Evolutionary conservation across 169 alveolate species (phyloP), one percentile per base, ranked within the genome.

Genomic region (Cystoisospora suis): DNA sequence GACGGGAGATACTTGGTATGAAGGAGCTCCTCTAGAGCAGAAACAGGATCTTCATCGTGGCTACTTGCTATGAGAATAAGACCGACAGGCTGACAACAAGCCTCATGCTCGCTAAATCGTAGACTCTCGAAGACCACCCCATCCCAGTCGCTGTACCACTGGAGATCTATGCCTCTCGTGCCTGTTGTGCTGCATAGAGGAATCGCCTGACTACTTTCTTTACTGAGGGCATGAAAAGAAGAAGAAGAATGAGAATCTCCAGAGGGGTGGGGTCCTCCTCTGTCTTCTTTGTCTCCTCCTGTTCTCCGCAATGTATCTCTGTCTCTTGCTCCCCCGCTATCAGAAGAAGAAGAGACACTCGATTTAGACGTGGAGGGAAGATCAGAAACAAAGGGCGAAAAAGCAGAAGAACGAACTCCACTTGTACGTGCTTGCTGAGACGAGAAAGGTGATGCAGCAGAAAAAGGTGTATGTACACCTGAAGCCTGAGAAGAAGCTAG

Each of bases 51-150:
- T 4, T 15, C 34, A 32, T 87, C 91, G 42, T 42, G 65, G 36
- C 47, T 40, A 58, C 80, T 49, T 32, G 72, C 79, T 5, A 87
- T 72, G 34, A 72, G 61, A 9, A 87, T 38, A n/a, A 49, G 44
- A 12, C 91, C 91, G 29, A 87, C 75, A 3, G 91, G 91, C 87
- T 87, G 91, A 17, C 49, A 47, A 29, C 70, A 79, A 1, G 80
- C 27, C 61, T 87, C 91, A 34, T 87, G 87, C 0, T 29, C 75
- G 34, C 61, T 46, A 38, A 70, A 87, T n/a, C 87, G 91, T 0
- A 53, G 49, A 23, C 80, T 45, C 42, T 72, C 87, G 49, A 87
- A 87, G 0, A 87, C 32, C 29, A 72, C 87, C 0, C 79, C 49
- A 0, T 59, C 75, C 91, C 91, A 87, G 23, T 72, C 87, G 32